Percentiles rank a stretch among this genome's conserved stretches.
Conservation (phyloP, 179 eudicot genomes). For the Gypsophila paniculata region DNA sequence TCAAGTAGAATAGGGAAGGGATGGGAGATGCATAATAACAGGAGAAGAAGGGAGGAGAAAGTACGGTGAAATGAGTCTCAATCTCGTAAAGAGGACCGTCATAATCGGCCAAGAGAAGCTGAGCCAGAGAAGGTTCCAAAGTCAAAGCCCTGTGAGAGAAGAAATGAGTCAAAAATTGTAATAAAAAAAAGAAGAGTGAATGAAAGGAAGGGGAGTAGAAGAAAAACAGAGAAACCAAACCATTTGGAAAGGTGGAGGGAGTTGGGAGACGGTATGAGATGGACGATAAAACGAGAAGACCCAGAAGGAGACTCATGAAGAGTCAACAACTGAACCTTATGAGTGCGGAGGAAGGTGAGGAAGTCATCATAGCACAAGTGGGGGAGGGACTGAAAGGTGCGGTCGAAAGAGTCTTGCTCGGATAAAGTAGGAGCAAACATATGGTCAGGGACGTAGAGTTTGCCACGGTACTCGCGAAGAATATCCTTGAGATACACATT, state of each 20-base stretch:
- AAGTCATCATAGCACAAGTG: constrained; percentile 60
- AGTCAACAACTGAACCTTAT: constrained; percentile 58
- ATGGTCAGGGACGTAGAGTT: constrained; percentile 86
- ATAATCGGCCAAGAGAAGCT: constrained; percentile 51
- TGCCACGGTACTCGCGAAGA: constrained; percentile 73
- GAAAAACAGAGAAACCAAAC: constrained; percentile 32
- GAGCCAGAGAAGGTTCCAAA: constrained; percentile 48
- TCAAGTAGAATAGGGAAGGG: too few species aligned
- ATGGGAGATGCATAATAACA: too few species aligned
- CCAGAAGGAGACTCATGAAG: constrained; percentile 35
- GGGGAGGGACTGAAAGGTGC: constrained; percentile 50
- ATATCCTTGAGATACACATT: constrained; percentile 61
- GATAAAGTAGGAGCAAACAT: constrained; percentile 56
- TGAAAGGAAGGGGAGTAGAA: neutral
- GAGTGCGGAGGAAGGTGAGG: constrained; percentile 43
- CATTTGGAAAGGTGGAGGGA: constrained; percentile 71
- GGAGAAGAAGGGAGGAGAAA: neutral
- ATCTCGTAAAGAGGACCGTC: constrained; percentile 62
- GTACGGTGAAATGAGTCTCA: constrained; percentile 67
- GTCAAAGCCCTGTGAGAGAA: constrained; percentile 62
- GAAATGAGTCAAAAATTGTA: constrained; percentile 3
- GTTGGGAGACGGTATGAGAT: constrained; percentile 69
- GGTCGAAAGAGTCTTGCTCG: constrained; percentile 65
- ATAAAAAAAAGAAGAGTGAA: constrained; percentile 7
- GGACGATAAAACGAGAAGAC: constrained; percentile 49